These are phyloP conservation scores for Alternaria sp. DNA, from an alignment of 2,329 filamentous ascomycete genomes.

Conservation along the genomic window DNA sequence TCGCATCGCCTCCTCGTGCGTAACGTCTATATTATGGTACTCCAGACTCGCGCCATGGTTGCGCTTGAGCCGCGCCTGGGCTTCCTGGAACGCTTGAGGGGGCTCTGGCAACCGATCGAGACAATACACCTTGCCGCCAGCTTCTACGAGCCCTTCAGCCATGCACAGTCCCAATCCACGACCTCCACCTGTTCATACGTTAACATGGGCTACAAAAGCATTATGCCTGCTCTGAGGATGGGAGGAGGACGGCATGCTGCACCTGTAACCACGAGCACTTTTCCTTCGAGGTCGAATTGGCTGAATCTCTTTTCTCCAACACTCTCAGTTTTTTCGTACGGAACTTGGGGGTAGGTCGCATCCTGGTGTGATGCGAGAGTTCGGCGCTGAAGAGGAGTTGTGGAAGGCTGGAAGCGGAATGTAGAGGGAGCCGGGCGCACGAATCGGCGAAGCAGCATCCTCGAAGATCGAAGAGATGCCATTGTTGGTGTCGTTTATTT, in stretches of 20 bases:
- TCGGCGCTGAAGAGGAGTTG: constrained; percentile 17
- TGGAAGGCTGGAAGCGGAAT: constrained; percentile 14
- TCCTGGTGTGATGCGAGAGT: constrained; percentile 21
- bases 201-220: constrained; percentile 42
- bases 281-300: constrained; percentile 43
- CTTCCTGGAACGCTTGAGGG: constrained; percentile 66
- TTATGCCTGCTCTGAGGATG: constrained; percentile 46
- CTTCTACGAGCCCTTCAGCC: constrained; percentile 75
- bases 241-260: constrained; percentile 69
- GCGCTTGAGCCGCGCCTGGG: constrained; percentile 67
- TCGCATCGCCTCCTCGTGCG: constrained; percentile 72
- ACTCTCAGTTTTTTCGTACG: constrained; percentile 31
- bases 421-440: constrained; percentile 12
- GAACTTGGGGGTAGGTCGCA: constrained; percentile 23
- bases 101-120: constrained; percentile 68
- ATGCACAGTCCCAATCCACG: constrained; percentile 75
- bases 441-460: constrained; percentile 17
- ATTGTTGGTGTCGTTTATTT: constrained; percentile 3
- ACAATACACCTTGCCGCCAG: constrained; percentile 74
- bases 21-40: constrained; percentile 82
- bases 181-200: constrained; percentile 65
- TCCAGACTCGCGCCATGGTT: constrained; percentile 70
- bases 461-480: constrained; percentile 24
- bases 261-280: constrained; percentile 63
- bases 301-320: constrained; percentile 31